phyloP scores from a whole-genome alignment of 2,329 filamentous ascomycete species.

The Cercospora zeina region DNA sequence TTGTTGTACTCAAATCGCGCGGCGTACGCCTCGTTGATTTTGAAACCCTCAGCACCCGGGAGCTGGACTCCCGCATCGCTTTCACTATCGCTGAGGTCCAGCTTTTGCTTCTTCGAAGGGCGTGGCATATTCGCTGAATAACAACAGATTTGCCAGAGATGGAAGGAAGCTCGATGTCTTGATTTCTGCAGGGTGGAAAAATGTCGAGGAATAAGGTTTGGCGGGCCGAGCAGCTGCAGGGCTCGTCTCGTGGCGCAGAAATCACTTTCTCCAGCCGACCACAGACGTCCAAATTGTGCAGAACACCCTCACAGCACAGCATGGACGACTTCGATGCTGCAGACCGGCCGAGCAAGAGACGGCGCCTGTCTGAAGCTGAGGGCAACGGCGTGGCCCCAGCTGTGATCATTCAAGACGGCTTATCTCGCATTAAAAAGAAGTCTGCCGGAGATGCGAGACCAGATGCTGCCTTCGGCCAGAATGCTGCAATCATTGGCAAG shows the following conservation, averaged over 20 bases:
- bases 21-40: slow-evolving; percentile 89
- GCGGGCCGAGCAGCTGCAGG: slow-evolving; percentile 8
- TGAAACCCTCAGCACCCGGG: slow-evolving; percentile 52
- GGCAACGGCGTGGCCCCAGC: not conserved
- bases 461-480: not conserved
- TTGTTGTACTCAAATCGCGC: slow-evolving; percentile 94
- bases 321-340: slow-evolving; percentile 20
- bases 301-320: not conserved
- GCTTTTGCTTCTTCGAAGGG: slow-evolving; percentile 39
- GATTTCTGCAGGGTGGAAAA: slow-evolving; percentile 1
- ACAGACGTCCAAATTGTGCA: too few species aligned
- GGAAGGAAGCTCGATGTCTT: not conserved
- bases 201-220: slow-evolving; percentile 13
- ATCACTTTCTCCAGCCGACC: not conserved
- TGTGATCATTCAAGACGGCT: not conserved
- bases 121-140: slow-evolving; percentile 22
- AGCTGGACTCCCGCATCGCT: slow-evolving; percentile 33
- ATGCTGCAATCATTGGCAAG: not conserved
- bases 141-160: not conserved
- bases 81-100: slow-evolving; percentile 34
- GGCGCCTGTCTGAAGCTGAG: slow-evolving; percentile 23
- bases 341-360: slow-evolving; percentile 22
- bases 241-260: not conserved
- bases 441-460: not conserved
- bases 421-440: slow-evolving; percentile 18